These are phyloP conservation scores for Microbotryum silenes-acaulis DNA, from an alignment of 1,284 basidiomycete species.

Conservation along the genomic window DNA sequence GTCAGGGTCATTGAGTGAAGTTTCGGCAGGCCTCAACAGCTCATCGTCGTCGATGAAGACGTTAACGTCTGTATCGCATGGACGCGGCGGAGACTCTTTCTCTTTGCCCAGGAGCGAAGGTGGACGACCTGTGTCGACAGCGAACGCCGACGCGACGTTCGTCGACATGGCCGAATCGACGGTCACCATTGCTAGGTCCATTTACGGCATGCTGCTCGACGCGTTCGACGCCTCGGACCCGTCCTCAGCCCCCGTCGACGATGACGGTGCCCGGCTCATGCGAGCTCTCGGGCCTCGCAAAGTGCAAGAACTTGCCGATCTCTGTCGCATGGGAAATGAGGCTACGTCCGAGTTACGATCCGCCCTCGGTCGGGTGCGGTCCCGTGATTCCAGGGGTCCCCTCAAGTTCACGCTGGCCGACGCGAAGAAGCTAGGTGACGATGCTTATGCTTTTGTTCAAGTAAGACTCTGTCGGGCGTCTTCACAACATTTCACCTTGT, in stretches of 20 bases:
- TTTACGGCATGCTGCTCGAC: constrained; percentile 46
- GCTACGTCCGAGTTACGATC: constrained; percentile 17
- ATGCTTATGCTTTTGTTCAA: constrained; percentile 37
- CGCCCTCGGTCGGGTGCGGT: constrained; percentile 23
- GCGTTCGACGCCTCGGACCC: constrained; percentile 39
- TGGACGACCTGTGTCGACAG: constrained; percentile 32
- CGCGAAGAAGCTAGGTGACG: constrained; percentile 30
- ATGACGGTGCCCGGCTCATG: constrained; percentile 7
- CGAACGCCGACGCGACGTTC: constrained; percentile 44
- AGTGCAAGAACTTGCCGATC: constrained; percentile 21
- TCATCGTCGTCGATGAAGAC: no score
- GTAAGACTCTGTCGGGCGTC: constrained; percentile 37
- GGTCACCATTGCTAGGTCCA: constrained; percentile 44
- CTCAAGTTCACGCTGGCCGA: constrained; percentile 24
- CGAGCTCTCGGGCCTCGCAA: constrained; percentile 15
- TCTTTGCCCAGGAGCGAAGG: no score
- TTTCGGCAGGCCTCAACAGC: no score
- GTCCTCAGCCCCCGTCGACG: constrained; percentile 14
- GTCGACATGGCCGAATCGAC: constrained; percentile 46
- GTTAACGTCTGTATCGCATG: no score
- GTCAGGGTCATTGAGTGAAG: no score
- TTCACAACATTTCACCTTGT: constrained; percentile 31
- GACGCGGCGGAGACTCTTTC: no score
- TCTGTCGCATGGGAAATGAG: constrained; percentile 27
- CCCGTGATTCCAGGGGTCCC: constrained; percentile 31